Conservation (phyloP, 495 filamentous ascomycete genomes). For the Aspergillus taichungensis region DNA sequence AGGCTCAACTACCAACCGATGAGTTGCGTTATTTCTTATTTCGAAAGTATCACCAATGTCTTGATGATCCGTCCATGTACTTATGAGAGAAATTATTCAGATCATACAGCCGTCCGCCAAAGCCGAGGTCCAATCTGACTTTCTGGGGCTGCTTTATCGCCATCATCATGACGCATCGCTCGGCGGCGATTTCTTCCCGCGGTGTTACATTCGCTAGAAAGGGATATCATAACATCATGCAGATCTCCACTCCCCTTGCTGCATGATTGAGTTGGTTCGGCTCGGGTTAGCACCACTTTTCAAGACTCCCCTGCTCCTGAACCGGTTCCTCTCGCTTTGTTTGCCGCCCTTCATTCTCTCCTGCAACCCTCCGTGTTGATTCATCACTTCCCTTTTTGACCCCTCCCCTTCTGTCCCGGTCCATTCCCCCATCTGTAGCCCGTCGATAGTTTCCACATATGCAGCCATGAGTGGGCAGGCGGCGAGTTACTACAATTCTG, state of each 20-base stretch:
- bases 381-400: conserved; percentile 1
- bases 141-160: not conserved
- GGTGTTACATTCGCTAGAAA: too few species aligned
- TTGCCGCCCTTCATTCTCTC: too few species aligned
- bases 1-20: too few species aligned
- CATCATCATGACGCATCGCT: conserved; percentile 7
- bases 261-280: too few species aligned
- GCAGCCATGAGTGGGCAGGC: conserved; percentile 37
- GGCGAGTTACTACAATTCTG: conserved; percentile 31
- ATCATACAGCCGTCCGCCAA: too few species aligned
- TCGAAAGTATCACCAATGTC: not conserved
- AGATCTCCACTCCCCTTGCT: too few species aligned
- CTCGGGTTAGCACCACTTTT: too few species aligned
- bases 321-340: too few species aligned
- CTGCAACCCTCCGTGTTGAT: not conserved
- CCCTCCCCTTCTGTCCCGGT: not conserved
- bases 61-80: conserved; percentile 4
- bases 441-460: conserved; percentile 3
- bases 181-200: not conserved
- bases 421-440: not conserved
- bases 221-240: too few species aligned
- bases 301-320: too few species aligned
- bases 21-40: too few species aligned
- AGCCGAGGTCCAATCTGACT: not conserved
- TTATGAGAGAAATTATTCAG: not conserved